A percentile compares a stretch with the other conserved stretches of the same genome.
Conservation (phyloP, 179 eudicot genomes). For the Corrigiola litoralis region DNA sequence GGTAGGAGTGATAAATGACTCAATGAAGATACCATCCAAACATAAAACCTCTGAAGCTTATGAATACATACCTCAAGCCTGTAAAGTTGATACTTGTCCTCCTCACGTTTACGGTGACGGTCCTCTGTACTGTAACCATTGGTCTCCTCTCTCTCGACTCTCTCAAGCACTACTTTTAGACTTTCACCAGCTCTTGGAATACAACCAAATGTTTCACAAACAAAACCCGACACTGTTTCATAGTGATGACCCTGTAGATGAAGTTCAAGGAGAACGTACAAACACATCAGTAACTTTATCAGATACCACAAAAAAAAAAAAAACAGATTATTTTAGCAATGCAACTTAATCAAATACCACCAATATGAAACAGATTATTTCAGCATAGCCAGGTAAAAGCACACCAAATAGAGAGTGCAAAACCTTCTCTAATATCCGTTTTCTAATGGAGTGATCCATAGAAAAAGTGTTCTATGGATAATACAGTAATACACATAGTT, state of each 20-base stretch:
- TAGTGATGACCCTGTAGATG: constrained; percentile 23
- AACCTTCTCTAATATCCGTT: not conserved
- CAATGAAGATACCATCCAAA: not conserved
- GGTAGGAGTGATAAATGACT: not conserved
- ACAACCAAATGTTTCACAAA: constrained; percentile 25
- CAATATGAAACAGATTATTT: no score
- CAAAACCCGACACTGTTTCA: constrained; percentile 27
- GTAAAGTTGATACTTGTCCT: constrained; percentile 22
- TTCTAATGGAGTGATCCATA: not conserved
- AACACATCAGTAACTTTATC: not conserved
- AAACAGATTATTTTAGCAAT: not conserved
- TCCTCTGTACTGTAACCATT: not conserved
- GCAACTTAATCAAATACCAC: no score
- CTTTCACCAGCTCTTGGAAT: constrained; percentile 25
- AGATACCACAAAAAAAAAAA: not conserved
- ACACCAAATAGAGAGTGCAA: not conserved
- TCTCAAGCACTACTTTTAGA: constrained; percentile 22
- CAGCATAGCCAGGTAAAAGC: not conserved
- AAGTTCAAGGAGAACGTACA: not conserved
- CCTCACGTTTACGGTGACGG: not conserved
- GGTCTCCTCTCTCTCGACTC: constrained; percentile 11
- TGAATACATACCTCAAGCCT: constrained; percentile 20
- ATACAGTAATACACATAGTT: no score
- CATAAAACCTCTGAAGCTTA: not conserved
- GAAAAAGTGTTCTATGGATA: not conserved